Evolutionary conservation across 345 rosid genomes (phyloP), one percentile per base, ranked within the genome.

Genomic region (Citrus mangshanensis): DNA sequence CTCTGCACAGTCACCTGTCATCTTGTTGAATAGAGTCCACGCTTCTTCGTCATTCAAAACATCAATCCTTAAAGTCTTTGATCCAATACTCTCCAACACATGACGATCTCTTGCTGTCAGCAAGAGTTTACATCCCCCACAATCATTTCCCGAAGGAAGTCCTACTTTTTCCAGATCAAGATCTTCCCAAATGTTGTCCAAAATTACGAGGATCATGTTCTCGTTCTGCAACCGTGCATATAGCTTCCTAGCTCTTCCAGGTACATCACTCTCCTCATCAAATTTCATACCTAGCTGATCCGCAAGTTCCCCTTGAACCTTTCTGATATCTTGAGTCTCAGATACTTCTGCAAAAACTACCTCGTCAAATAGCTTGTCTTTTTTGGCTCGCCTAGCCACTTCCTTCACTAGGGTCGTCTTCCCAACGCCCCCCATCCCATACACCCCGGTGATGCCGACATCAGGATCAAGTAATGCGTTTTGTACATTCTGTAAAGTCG

Each of bases 1-100:
- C 5, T 65, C 59, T 13, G 46, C 65, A 28, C 9, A 19, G 4
- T 62, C 73, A 0, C 84, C 82, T 0, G 62, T 72, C 9, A 16
- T 63, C 74, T 18, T 75, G 30, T 73, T 19, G 37, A 87, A 85
- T 14, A 85, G 49, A 4, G 54, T 30, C 87, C 84, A 75, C 2
- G 85, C 76, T 2, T 68, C 63, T 1, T 70, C 22, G 0, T 22
- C 7, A 56, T 0, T 22, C 0, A 19, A 19, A 56, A 56, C 24
- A 56, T 19, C n/a, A 22, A 56, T 56, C 24, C 25, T 1, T 0
- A 56, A 0, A 5, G 61, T 22, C 25, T 56, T 22, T 9, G 24
- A 56, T 1, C 24, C 25, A 5, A 21, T 19, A 1, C 61, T 2
- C 24, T 19, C 61, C 61, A 19, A 56, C 7, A 56, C 24, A 21